Conservation (phyloP, 2,329 filamentous ascomycete species). For the Hypoxylon sp. region DNA sequence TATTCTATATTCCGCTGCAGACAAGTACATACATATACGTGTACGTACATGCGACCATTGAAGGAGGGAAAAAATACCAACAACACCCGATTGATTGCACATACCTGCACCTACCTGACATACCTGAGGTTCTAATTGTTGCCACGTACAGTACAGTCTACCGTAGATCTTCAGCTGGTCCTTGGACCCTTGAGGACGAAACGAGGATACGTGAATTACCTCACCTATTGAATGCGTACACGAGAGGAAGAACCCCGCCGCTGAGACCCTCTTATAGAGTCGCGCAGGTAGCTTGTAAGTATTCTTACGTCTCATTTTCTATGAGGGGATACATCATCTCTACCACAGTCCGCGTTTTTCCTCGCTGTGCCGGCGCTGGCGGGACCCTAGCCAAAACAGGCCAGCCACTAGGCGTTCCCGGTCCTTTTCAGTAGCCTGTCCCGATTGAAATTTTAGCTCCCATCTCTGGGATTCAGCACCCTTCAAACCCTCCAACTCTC, state of each 20-base stretch:
- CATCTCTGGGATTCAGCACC: constrained; percentile 34
- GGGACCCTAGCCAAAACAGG: constrained; percentile 30
- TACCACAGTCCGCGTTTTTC: not conserved
- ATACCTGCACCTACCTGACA: not conserved
- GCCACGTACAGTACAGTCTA: constrained; percentile 36
- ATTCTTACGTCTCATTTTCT: not conserved
- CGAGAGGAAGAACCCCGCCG: constrained; percentile 41
- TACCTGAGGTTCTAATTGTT: constrained; percentile 18
- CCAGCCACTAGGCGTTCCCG: constrained; percentile 44
- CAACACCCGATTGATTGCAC: constrained; percentile 2
- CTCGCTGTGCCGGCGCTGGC: constrained; percentile 31
- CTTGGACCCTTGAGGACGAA: constrained; percentile 31
- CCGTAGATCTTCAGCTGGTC: constrained; percentile 31
- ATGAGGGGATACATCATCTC: not conserved
- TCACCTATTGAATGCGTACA: constrained; percentile 46
- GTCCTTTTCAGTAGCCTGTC: constrained; percentile 41
- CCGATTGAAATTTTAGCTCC: constrained; percentile 44
- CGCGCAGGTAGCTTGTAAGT: constrained; percentile 27
- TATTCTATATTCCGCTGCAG: constrained; percentile 12
- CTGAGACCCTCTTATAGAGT: constrained; percentile 22
- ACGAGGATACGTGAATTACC: constrained; percentile 37
- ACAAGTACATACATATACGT: constrained; percentile 15
- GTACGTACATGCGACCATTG: constrained; percentile 22
- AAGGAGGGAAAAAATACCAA: not conserved
- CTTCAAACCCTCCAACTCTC: constrained; percentile 17